phyloP scores from a whole-genome alignment of 768 basidiomycete species.

The Trametes gibbosa region DNA sequence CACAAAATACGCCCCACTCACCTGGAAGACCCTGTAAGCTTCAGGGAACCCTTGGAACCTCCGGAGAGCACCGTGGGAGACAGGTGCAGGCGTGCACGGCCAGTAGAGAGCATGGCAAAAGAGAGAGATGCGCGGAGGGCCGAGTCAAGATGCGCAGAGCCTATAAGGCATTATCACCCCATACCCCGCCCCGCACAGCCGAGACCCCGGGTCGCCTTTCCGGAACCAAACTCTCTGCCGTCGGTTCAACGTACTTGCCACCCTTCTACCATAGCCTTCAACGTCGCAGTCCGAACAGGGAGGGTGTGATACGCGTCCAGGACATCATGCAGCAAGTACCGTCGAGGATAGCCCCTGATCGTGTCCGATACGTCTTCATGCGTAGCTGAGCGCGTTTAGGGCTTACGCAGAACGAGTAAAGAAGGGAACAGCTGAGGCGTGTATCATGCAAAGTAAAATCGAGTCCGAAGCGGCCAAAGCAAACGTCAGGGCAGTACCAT shows the following conservation, averaged over 20 bases:
- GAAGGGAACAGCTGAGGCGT: too few relatives aligned
- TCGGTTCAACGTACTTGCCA: neutral
- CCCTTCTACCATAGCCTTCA: neutral
- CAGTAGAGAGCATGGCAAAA: conserved; percentile 14
- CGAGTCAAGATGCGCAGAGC: conserved; percentile 4
- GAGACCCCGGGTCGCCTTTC: neutral
- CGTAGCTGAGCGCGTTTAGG: too few relatives aligned
- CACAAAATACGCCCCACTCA: neutral
- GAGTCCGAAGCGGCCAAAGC: too few relatives aligned
- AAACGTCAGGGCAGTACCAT: too few relatives aligned
- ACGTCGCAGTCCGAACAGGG: neutral
- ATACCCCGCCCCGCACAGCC: conserved; percentile 3
- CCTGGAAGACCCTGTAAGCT: neutral
- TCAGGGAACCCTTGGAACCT: neutral
- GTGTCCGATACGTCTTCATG: neutral
- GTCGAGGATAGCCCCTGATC: neutral
- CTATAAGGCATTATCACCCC: conserved; percentile 12
- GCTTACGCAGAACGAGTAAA: too few relatives aligned
- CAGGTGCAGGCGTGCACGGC: conserved; percentile 5
- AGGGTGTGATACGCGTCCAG: too few relatives aligned
- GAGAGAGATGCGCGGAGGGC: neutral
- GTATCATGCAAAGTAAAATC: too few relatives aligned
- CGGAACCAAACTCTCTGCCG: neutral
- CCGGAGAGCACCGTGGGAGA: neutral
- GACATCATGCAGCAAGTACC: neutral